These are phyloP conservation scores for Oryza officinalis DNA, from an alignment of 176 grass and related monocot genomes.

Conservation along the genomic window DNA sequence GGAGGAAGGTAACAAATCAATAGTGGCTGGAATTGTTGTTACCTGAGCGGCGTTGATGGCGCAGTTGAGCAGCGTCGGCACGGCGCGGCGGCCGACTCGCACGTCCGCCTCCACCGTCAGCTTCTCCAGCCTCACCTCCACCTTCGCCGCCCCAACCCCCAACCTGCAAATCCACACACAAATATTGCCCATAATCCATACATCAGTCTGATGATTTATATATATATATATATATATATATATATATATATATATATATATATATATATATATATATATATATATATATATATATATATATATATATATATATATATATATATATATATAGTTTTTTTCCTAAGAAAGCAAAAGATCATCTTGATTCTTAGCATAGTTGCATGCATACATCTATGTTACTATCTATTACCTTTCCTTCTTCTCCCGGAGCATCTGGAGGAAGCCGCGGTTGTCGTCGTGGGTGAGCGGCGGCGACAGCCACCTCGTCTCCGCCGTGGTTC, in stretches of 20 bases:
- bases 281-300: background rate
- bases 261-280: background rate
- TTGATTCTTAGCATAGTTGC: background rate
- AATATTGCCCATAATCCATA: background rate
- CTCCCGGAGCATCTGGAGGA: slow-evolving; percentile 72
- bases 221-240: background rate
- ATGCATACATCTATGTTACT: background rate
- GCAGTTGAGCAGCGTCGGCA: slow-evolving; percentile 73
- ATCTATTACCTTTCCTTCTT: slow-evolving; percentile 58
- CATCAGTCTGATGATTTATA: background rate
- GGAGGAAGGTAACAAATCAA: background rate
- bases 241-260: background rate
- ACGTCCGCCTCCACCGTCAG: slow-evolving; percentile 69
- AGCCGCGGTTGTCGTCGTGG: slow-evolving; percentile 69
- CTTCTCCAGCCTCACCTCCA: slow-evolving; percentile 69
- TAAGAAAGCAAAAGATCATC: too few species aligned
- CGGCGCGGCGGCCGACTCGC: slow-evolving; percentile 50
- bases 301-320: background rate
- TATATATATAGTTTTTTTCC: too few species aligned
- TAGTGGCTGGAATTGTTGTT: background rate
- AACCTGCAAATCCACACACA: slow-evolving; percentile 30
- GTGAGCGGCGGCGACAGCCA: slow-evolving; percentile 54
- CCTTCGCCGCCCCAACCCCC: slow-evolving; percentile 48
- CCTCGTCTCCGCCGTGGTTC: background rate
- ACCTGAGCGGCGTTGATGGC: slow-evolving; percentile 64